phyloP scores from a whole-genome alignment of 345 rosid species.

The Combretum micranthum region DNA sequence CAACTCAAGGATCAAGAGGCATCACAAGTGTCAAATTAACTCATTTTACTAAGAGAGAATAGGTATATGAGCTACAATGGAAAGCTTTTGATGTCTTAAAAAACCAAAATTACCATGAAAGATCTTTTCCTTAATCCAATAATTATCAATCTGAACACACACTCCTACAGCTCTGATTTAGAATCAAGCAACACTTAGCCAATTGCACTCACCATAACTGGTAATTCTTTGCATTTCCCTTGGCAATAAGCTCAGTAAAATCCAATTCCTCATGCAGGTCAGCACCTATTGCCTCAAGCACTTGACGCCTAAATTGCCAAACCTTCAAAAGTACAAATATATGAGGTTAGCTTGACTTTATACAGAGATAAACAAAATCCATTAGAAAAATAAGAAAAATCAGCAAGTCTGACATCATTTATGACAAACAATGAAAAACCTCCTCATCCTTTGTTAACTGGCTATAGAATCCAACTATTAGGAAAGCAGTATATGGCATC shows the following conservation, averaged over 20 bases:
- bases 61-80: too few species aligned
- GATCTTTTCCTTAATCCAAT: background rate
- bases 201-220: slow-evolving; percentile 65
- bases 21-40: too few species aligned
- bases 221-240: slow-evolving; percentile 70
- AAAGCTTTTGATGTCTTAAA: background rate
- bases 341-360: background rate
- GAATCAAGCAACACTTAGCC: background rate
- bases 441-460: too few species aligned
- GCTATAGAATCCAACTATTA: too few species aligned
- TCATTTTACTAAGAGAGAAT: too few species aligned
- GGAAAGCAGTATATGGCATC: too few species aligned
- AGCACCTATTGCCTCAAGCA: slow-evolving; percentile 43
- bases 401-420: too few species aligned
- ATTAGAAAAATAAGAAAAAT: too few species aligned
- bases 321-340: slow-evolving; percentile 39
- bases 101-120: background rate
- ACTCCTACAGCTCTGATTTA: too few species aligned
- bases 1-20: too few species aligned
- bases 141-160: background rate
- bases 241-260: slow-evolving; percentile 49
- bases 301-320: slow-evolving; percentile 84
- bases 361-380: too few species aligned
- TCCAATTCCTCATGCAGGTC: slow-evolving; percentile 50
- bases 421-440: too few species aligned